Conservation (phyloP, 345 rosid genomes). For the Dovyalis caffra region DNA sequence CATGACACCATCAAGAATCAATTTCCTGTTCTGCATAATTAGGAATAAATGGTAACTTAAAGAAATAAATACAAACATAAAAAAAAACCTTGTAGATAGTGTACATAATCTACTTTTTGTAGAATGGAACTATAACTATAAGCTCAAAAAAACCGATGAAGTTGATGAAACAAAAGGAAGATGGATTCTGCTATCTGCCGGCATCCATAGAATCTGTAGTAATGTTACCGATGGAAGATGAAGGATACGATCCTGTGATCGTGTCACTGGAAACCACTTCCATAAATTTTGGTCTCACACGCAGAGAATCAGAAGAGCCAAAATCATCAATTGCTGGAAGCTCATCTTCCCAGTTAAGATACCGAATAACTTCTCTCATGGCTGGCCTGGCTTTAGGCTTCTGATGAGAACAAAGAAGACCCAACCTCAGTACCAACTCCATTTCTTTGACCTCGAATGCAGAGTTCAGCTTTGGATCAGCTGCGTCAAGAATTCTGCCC, state of each 20-base stretch:
- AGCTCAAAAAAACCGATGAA: background rate
- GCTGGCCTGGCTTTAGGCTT: conserved; percentile 44
- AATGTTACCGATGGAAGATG: conserved; percentile 29
- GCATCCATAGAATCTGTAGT: conserved; percentile 33
- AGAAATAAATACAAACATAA: no score
- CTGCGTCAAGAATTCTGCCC: conserved; percentile 38
- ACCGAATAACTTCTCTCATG: conserved; percentile 54
- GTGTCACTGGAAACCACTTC: conserved; percentile 27
- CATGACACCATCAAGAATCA: background rate
- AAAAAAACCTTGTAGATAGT: background rate
- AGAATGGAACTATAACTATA: no score
- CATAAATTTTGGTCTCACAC: conserved; percentile 16
- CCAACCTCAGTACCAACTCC: conserved; percentile 46
- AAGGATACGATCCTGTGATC: conserved; percentile 12
- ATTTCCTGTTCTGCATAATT: background rate
- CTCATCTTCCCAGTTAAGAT: conserved; percentile 49
- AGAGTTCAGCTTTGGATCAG: conserved; percentile 44
- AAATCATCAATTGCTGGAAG: conserved; percentile 34
- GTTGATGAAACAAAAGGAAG: background rate
- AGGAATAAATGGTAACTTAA: background rate
- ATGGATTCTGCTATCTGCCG: conserved; percentile 35
- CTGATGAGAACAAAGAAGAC: conserved; percentile 55
- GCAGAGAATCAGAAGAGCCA: conserved; percentile 22
- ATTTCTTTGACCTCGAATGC: conserved; percentile 38
- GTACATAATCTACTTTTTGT: background rate